A percentile compares a stretch with the other conserved stretches of the same genome.
Conservation (phyloP, 805 yeast species). For the Kluyveromyces aestuarii region DNA sequence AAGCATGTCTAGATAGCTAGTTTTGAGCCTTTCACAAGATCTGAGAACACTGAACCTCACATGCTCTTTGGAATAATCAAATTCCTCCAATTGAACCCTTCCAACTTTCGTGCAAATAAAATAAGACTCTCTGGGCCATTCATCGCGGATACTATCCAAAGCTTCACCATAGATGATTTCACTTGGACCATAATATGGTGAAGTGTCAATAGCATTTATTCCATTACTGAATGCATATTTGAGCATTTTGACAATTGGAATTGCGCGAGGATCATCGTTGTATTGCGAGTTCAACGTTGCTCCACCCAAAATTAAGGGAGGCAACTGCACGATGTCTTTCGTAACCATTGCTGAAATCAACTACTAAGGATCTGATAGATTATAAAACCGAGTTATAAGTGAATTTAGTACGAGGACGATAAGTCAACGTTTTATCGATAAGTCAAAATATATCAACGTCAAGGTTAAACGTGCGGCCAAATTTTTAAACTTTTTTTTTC, state of each 20-base stretch:
- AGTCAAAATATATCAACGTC: too few relatives aligned
- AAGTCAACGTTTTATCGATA: too few relatives aligned
- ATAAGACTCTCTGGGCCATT: conserved; percentile 49
- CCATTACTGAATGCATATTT: conserved; percentile 56
- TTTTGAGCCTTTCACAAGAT: conserved; percentile 56
- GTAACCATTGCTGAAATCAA: neutral
- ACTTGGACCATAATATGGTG: conserved; percentile 90
- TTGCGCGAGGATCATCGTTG: conserved; percentile 51
- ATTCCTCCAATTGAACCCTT: conserved; percentile 53
- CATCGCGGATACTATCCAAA: conserved; percentile 30
- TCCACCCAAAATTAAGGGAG: conserved; percentile 70
- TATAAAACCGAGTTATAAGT: too few relatives aligned
- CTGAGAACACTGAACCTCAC: conserved; percentile 57
- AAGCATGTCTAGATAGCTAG: conserved; percentile 68
- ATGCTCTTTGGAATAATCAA: conserved; percentile 60
- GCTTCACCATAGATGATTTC: conserved; percentile 69
- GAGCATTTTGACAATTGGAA: conserved; percentile 53
- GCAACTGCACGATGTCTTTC: conserved; percentile 29
- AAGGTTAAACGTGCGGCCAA: too few relatives aligned
- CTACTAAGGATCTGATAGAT: neutral
- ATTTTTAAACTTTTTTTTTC: neutral
- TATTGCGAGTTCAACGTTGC: conserved; percentile 82
- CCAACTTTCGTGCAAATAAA: conserved; percentile 84
- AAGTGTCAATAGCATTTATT: conserved; percentile 73
- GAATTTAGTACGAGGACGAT: too few relatives aligned